A percentile compares a stretch with the other conserved stretches of the same genome.
Conservation (phyloP, 2,329 filamentous ascomycete genomes). For the Trichophyton schoenleinii region DNA sequence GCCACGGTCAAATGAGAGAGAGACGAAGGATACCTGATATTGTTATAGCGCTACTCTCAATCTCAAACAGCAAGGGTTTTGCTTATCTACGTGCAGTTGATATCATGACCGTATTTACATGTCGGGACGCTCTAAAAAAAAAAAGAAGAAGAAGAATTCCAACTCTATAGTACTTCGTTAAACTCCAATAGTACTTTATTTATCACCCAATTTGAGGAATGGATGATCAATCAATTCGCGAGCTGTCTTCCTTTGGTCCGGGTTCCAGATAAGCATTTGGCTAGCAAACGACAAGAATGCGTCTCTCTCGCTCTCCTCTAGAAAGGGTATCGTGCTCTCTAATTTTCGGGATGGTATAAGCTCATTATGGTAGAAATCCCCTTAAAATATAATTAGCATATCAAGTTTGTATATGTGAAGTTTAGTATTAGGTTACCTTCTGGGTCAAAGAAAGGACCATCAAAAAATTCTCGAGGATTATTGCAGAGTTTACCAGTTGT, state of each 20-base stretch:
- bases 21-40: too few relatives aligned
- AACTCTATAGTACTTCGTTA: too few relatives aligned
- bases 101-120: too few relatives aligned
- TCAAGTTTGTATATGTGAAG: not conserved
- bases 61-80: too few relatives aligned
- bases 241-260: constrained; percentile 26
- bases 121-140: too few relatives aligned
- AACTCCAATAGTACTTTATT: too few relatives aligned
- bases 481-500: constrained; percentile 4
- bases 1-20: too few relatives aligned
- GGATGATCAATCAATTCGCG: constrained; percentile 25
- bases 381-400: constrained; percentile 10
- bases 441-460: not conserved
- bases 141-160: too few relatives aligned
- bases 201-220: constrained; percentile 19
- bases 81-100: too few relatives aligned
- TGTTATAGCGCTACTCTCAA: too few relatives aligned
- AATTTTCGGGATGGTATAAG: constrained; percentile 18
- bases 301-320: constrained; percentile 22
- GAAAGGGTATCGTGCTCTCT: constrained; percentile 16
- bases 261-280: constrained; percentile 18
- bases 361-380: constrained; percentile 9
- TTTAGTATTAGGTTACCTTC: not conserved
- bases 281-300: constrained; percentile 23
- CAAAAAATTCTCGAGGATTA: not conserved